phyloP scores from a whole-genome alignment of 2,329 filamentous ascomycete species.

The Aspergillus sp. region DNA sequence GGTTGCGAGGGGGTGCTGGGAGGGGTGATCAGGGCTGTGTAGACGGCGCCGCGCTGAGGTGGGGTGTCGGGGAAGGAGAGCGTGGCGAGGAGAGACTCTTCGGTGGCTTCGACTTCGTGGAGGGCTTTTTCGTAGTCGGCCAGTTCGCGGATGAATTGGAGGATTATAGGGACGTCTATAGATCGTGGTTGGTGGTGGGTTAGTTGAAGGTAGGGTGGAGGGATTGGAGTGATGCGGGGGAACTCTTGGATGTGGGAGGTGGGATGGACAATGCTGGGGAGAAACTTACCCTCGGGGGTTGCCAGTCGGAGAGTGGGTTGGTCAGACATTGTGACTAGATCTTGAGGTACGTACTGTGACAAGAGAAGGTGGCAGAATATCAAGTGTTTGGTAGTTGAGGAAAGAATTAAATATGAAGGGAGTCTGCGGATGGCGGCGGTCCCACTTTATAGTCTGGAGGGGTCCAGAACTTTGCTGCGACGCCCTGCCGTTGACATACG shows the following conservation, averaged over 20 bases:
- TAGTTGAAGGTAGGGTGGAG: neutral
- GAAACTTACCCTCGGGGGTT: constrained; percentile 37
- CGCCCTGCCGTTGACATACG: constrained; percentile 1
- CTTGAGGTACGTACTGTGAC: neutral
- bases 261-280: neutral
- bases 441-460: neutral
- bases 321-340: constrained; percentile 27
- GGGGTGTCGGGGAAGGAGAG: constrained; percentile 69
- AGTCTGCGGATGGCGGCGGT: neutral
- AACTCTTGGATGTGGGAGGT: neutral
- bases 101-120: constrained; percentile 73
- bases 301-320: constrained; percentile 42
- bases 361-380: neutral
- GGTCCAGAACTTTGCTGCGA: neutral
- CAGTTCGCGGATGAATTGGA: constrained; percentile 78
- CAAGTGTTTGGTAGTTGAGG: neutral
- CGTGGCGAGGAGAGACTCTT: constrained; percentile 68
- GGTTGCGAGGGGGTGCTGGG: constrained; percentile 45
- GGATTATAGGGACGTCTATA: constrained; percentile 81
- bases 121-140: constrained; percentile 83
- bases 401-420: neutral
- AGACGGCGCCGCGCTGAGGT: constrained; percentile 61
- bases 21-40: constrained; percentile 68
- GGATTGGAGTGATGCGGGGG: neutral
- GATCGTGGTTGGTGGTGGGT: neutral